A percentile compares a stretch with the other conserved stretches of the same genome.
phyloP scores from a whole-genome alignment of 768 basidiomycete species.

The Mycena kentingensis region DNA sequence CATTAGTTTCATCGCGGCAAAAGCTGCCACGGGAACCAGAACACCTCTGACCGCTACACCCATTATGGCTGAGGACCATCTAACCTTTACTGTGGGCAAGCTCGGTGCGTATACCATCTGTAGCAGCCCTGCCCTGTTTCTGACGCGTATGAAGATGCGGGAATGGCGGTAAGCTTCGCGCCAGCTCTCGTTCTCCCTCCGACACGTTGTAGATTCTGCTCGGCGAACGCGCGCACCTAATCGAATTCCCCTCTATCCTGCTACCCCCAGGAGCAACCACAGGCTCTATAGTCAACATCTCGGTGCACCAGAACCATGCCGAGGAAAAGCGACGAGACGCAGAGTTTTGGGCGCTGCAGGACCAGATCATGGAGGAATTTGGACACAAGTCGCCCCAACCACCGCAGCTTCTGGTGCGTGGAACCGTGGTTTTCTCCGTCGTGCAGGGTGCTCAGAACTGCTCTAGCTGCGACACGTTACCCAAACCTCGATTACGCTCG shows the following conservation, averaged over 20 bases:
- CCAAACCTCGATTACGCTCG: constrained; percentile 94
- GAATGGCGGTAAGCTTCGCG: constrained; percentile 75
- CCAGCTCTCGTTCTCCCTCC: not conserved
- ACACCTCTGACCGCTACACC: too few relatives aligned
- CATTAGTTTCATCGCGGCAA: too few relatives aligned
- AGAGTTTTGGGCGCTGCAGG: constrained; percentile 85
- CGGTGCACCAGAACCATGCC: constrained; percentile 81
- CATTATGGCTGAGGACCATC: too few relatives aligned
- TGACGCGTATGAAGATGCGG: constrained; percentile 63
- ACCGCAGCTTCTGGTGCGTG: constrained; percentile 72
- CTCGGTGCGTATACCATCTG: constrained; percentile 60
- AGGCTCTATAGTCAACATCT: constrained; percentile 96
- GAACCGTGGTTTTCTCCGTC: not conserved
- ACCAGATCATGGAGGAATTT: constrained; percentile 74
- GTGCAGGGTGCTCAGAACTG: not conserved
- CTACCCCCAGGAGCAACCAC: constrained; percentile 90
- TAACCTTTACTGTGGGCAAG: constrained; percentile 94
- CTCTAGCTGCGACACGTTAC: constrained; percentile 85
- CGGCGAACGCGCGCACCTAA: constrained; percentile 91
- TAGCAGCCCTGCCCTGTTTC: constrained; percentile 6
- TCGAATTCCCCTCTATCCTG: constrained; percentile 96
- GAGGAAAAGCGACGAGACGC: constrained; percentile 83
- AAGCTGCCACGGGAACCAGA: too few relatives aligned
- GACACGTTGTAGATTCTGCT: constrained; percentile 71
- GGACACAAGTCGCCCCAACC: constrained; percentile 66